Evolutionary conservation across 306 rosid genomes (phyloP).

Genomic region (Trifolium repens): DNA sequence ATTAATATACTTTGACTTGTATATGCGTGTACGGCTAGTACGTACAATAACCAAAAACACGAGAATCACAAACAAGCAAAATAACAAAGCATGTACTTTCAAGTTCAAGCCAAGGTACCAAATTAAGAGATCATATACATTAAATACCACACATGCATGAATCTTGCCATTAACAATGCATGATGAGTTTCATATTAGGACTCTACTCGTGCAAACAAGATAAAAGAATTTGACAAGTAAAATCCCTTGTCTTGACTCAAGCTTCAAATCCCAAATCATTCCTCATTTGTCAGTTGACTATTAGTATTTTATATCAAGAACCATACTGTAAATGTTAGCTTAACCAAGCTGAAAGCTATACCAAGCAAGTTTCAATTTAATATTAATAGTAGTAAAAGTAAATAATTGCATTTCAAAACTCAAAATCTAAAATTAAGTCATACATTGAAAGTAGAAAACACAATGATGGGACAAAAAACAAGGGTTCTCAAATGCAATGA

Average conservation of each 20-base stretch:
- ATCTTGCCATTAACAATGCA: too few relatives aligned
- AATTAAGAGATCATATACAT: too few relatives aligned
- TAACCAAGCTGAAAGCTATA: background rate
- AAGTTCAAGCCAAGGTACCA: background rate
- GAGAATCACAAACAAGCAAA: background rate
- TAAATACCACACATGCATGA: too few relatives aligned
- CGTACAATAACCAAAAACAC: background rate
- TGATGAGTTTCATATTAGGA: too few relatives aligned
- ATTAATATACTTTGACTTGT: background rate
- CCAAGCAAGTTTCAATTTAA: conserved; percentile 20
- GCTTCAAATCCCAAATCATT: background rate
- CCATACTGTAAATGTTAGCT: background rate
- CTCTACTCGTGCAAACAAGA: background rate
- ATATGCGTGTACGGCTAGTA: background rate
- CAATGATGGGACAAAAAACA: conserved; percentile 2
- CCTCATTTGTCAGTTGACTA: background rate
- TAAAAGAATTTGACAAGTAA: background rate
- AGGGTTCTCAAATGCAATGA: conserved; percentile 1
- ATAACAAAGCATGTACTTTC: background rate
- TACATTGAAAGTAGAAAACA: conserved; percentile 31
- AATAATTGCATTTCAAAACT: conserved; percentile 19
- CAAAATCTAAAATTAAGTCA: conserved; percentile 35
- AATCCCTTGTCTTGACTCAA: background rate
- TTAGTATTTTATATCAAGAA: background rate
- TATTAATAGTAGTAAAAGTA: conserved; percentile 13